phyloP scores from a whole-genome alignment of 805 yeast species.

The Lachancea fermentati region DNA sequence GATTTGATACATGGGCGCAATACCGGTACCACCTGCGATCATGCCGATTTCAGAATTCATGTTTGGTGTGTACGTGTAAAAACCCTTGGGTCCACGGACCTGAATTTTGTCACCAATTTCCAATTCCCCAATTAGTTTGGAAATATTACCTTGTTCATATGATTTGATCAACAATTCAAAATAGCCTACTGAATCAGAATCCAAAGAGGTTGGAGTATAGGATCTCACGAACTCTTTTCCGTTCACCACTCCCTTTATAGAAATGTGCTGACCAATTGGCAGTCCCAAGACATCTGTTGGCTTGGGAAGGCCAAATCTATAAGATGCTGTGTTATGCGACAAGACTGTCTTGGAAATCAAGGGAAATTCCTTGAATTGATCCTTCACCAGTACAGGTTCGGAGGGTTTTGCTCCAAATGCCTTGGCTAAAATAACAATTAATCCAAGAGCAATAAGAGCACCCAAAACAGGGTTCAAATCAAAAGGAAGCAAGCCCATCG shows the following conservation, averaged over 20 bases:
- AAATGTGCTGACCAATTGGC: constrained; percentile 92
- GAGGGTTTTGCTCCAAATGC: constrained; percentile 33
- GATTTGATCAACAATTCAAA: constrained; percentile 84
- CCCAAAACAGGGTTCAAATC: constrained; percentile 4
- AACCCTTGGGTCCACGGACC: constrained; percentile 89
- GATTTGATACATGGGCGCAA: constrained; percentile 93
- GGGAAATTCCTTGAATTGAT: constrained; percentile 71
- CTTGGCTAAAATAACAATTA: constrained; percentile 10
- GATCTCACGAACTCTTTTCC: constrained; percentile 81
- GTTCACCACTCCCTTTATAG: constrained; percentile 66
- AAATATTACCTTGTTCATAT: constrained; percentile 80
- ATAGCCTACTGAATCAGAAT: constrained; percentile 64
- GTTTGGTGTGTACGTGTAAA: constrained; percentile 75
- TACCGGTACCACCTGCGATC: constrained; percentile 97
- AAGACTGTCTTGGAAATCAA: constrained; percentile 69
- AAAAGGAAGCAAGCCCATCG: not conserved
- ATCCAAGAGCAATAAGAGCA: constrained; percentile 15
- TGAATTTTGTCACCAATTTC: constrained; percentile 73
- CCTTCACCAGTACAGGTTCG: constrained; percentile 55
- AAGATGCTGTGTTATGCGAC: constrained; percentile 75
- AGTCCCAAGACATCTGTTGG: constrained; percentile 72
- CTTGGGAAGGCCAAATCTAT: constrained; percentile 77
- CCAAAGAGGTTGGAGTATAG: constrained; percentile 84
- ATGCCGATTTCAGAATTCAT: constrained; percentile 69
- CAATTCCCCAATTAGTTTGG: constrained; percentile 64